Evolutionary conservation across 202 grass and related monocot species (phyloP), one percentile per base, ranked within the genome.

Genomic region (Saccharum hybrid): DNA sequence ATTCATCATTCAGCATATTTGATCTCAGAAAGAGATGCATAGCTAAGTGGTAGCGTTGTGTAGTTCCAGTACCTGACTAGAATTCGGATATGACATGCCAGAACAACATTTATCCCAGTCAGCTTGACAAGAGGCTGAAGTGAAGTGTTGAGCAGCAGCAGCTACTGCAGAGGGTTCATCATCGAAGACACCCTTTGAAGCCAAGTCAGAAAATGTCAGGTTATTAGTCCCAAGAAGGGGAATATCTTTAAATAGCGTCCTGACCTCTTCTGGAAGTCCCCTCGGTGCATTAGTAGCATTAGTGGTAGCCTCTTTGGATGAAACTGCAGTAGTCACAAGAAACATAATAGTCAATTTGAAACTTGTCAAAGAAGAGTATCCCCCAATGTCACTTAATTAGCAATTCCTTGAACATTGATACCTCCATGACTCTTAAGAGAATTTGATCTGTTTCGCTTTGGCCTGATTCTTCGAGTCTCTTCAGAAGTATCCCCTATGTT

Each of bases 401-500:
- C 0, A 43, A 34, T 34, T 41, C 3, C 18, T n/a, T 11, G 36
- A 16, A 23, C n/a, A 9, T 60, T 21, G 18, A 66, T 62, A 84
- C 82, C 72, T 76, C 22, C 39, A 22, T 14, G 23, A 77, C 11
- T 61, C 12, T 39, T 81, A 60, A 38, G 67, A n/a, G 72, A 72
- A 73, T 72, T 77, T 39, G 33, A 69, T 72, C 12, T 70, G 63
- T 70, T 80, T 66, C 36, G 38, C 78, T 76, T 90, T 57, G 86
- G 85, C 51, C 61, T 85, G 40, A 90, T 23, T 72, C 88, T 87
- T 81, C 83, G 82, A 79, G 85, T 31, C 40, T 77, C 86, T 22
- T 93, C 78, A 72, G 56, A 48, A 33, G 2, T 66, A 61, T 74
- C 48, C 8, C 49, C 77, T 61, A n/a, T 41, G 37, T 37, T 38